These are phyloP conservation scores for Anthracocystis walkeri DNA, from an alignment of 1,284 basidiomycete species.

Conservation along the genomic window DNA sequence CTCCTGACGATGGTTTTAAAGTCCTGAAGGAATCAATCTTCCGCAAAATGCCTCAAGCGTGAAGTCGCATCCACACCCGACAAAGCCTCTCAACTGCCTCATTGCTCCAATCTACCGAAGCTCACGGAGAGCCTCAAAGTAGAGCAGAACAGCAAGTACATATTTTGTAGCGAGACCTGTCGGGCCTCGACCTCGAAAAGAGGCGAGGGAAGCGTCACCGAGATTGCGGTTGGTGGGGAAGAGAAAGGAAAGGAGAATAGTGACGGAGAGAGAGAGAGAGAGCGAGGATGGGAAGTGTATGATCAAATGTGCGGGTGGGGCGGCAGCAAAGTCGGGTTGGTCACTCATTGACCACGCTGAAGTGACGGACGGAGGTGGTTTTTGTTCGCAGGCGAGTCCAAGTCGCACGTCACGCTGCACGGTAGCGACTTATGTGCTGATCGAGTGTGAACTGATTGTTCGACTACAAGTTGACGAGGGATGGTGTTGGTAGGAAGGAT, in stretches of 20 bases:
- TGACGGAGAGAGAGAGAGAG: background rate
- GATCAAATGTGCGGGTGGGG: conserved; percentile 2
- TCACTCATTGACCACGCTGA: background rate
- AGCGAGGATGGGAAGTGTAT: background rate
- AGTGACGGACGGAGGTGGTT: background rate
- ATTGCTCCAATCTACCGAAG: conserved; percentile 27
- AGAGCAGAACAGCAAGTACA: conserved; percentile 18
- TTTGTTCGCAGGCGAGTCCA: background rate
- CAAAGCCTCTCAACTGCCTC: conserved; percentile 43
- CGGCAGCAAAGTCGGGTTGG: background rate
- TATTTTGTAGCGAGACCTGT: conserved; percentile 41
- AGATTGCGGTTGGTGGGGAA: conserved; percentile 31
- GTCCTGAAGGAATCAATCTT: conserved; percentile 41
- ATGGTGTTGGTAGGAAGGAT: background rate
- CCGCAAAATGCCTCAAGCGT: conserved; percentile 41
- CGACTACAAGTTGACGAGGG: background rate
- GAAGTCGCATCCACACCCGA: conserved; percentile 28
- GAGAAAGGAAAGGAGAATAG: background rate
- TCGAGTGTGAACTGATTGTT: background rate
- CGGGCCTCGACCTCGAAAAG: conserved; percentile 22
- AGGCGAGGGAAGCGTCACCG: conserved; percentile 34
- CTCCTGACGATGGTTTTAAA: conserved; percentile 61
- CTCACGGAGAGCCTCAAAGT: conserved; percentile 59
- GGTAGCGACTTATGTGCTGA: background rate
- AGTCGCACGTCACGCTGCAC: conserved; percentile 4